Evolutionary conservation across 2,329 filamentous ascomycete species (phyloP).

Genomic region (Trichoderma atroviride): DNA sequence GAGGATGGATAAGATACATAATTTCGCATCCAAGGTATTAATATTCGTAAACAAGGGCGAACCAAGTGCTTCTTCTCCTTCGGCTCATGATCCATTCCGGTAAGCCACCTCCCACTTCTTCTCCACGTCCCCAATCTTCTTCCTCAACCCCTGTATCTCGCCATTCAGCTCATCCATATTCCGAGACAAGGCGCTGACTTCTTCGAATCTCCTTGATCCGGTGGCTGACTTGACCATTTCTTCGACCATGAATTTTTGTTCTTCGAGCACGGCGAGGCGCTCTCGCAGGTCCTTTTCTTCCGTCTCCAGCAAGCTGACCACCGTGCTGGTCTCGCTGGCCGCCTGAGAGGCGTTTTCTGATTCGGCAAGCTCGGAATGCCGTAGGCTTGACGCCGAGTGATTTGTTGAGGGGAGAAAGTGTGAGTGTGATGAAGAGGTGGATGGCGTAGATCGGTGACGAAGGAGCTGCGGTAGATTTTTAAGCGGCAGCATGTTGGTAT

Average conservation of each 20-base stretch:
- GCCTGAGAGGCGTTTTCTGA: constrained; percentile 51
- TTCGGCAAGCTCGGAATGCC: constrained; percentile 51
- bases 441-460: constrained; percentile 44
- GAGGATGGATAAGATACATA: not conserved
- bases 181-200: constrained; percentile 75
- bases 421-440: constrained; percentile 35
- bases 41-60: not conserved
- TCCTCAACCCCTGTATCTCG: constrained; percentile 71
- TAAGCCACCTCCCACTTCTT: constrained; percentile 59
- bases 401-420: constrained; percentile 42
- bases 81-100: constrained; percentile 34
- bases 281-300: constrained; percentile 85
- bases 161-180: constrained; percentile 81
- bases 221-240: constrained; percentile 82
- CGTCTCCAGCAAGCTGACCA: constrained; percentile 65
- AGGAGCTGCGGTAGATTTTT: constrained; percentile 73
- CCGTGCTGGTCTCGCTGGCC: constrained; percentile 55
- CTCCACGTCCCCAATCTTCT: constrained; percentile 69
- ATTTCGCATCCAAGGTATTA: not conserved
- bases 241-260: constrained; percentile 86
- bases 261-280: constrained; percentile 79
- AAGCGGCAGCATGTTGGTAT: constrained; percentile 87
- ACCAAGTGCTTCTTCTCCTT: not conserved
- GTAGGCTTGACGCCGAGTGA: constrained; percentile 43
- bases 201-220: constrained; percentile 78